These are phyloP conservation scores for Albifimbria verrucaria DNA, from an alignment of 2,329 filamentous ascomycete species.

Conservation along the genomic window DNA sequence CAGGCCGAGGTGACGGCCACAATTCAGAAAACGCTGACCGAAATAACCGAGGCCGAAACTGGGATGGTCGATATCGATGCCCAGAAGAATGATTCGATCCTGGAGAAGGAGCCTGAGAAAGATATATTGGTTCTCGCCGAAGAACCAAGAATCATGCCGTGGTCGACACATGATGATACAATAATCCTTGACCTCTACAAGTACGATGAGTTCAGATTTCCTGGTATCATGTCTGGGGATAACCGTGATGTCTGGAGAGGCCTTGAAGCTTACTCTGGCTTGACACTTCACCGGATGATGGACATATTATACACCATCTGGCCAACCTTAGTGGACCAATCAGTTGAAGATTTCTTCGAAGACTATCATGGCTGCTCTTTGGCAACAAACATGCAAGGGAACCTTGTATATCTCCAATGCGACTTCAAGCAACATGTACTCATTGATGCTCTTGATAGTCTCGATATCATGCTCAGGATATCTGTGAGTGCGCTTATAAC, in stretches of 20 bases:
- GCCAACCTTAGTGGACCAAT: too few relatives aligned
- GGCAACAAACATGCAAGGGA: too few relatives aligned
- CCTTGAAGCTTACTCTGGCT: constrained; percentile 10
- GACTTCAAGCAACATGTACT: too few relatives aligned
- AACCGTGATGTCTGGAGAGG: constrained; percentile 28
- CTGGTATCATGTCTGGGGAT: constrained; percentile 22
- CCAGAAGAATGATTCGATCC: neutral
- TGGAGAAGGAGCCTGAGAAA: neutral
- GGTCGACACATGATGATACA: constrained; percentile 10
- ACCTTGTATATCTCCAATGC: too few relatives aligned
- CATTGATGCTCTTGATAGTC: neutral
- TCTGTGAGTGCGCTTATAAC: too few relatives aligned
- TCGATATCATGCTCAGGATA: too few relatives aligned
- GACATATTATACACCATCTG: too few relatives aligned
- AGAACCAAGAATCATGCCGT: constrained; percentile 18
- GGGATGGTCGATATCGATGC: constrained; percentile 6
- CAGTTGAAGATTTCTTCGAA: too few relatives aligned
- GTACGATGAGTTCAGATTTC: constrained; percentile 20
- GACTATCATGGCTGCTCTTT: too few relatives aligned
- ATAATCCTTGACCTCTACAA: neutral
- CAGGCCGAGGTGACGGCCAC: constrained; percentile 11
- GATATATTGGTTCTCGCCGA: constrained; percentile 17
- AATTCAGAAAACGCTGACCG: constrained; percentile 17
- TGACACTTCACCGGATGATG: constrained; percentile 12
- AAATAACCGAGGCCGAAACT: constrained; percentile 15